phyloP scores from a whole-genome alignment of 345 rosid species.

The Balakata baccata region DNA sequence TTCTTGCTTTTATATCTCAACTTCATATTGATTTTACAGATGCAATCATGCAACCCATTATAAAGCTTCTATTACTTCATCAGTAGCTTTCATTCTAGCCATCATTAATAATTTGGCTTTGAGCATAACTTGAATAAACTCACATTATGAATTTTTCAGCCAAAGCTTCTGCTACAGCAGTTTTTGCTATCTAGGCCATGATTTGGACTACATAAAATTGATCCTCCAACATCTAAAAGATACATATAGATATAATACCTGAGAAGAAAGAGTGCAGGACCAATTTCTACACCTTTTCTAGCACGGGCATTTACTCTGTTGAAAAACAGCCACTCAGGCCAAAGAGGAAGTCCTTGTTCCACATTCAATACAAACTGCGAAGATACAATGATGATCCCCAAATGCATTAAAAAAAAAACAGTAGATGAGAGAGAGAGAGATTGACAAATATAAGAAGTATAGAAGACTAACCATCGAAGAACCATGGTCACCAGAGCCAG shows the following conservation, averaged over 20 bases:
- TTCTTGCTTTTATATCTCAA: neutral
- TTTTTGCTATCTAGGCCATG: neutral
- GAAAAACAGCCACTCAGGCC: conserved; percentile 84
- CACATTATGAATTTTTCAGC: neutral
- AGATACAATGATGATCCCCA: conserved; percentile 19
- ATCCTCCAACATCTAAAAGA: neutral
- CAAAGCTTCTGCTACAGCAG: neutral
- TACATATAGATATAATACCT: conserved; percentile 40
- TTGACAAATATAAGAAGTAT: neutral
- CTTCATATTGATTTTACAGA: neutral
- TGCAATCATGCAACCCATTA: neutral
- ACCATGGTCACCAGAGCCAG: conserved; percentile 89
- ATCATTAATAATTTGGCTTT: too few species aligned
- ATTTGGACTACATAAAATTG: neutral
- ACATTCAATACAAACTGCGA: conserved; percentile 75
- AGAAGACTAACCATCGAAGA: conserved; percentile 74
- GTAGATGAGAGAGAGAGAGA: neutral
- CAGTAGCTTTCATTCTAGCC: neutral
- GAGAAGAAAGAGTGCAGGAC: conserved; percentile 67
- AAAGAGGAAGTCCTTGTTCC: conserved; percentile 91
- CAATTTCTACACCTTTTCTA: conserved; percentile 70
- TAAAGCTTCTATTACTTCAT: neutral
- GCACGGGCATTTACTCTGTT: conserved; percentile 82
- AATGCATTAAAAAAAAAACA: conserved; percentile 2
- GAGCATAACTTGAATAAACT: neutral